Base-by-base conservation (phyloP, 805 yeast genomes). In the Pichia exigua region DNA sequence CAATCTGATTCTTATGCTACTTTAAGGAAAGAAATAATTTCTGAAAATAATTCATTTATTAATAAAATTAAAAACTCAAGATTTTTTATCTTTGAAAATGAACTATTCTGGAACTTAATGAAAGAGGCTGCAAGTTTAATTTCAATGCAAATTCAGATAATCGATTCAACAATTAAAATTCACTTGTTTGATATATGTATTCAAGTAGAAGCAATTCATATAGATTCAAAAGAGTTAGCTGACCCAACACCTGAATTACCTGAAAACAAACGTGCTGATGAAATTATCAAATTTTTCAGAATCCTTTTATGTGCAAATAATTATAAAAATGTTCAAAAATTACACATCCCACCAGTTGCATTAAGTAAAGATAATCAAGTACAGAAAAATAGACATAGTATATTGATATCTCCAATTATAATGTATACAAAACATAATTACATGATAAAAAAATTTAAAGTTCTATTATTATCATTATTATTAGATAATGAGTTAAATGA, bases 41-140 rank as follows among this genome's bases (percentile, higher is more conserved):
- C 6, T 20, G 35, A 53, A 20, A 58, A 49, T 2, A 53, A 55
- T 3, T 53, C 57, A 27, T 55, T 83, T 21, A 74, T 75, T 46
- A 77, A 76, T 24, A 83, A 79, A 59, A 79, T 92, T 27, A 74
- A 77, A 39, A 78, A 70, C 47, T 90, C 95, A 0, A 75, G 97
- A 45, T 82, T 77, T 56, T 78, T 80, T 53, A 72, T 91, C 9
- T 92, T 92, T 69, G 98, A 92, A 62, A 94, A 87, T 61, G 98
- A 92, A 65, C 72, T 92, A 50, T 88, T 88, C 70, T 81, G 79
- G 65, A 90, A 84, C 59, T 67, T 92, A 50, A 74, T 83, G 24
- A 79, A 82, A 56, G 99, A 92, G 66, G 88, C 95, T 1, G 76
- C 83, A 30, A 64, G 74, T 7, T 70, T 92, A 52, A 76, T 83